Conservation (phyloP, 2,329 filamentous ascomycete species). For the Ascochyta viciae-villosae region DNA sequence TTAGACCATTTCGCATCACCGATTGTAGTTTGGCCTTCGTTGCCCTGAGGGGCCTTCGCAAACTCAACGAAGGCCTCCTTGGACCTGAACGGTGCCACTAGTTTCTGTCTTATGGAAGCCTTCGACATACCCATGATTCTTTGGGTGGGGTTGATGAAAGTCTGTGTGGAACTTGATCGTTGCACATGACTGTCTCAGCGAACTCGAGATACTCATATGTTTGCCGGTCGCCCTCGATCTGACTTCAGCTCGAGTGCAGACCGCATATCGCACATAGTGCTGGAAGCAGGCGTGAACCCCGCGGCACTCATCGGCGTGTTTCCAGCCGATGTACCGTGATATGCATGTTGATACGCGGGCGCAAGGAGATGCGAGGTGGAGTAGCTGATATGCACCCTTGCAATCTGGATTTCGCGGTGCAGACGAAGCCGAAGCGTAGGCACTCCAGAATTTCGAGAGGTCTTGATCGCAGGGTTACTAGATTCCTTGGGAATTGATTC, state of each 20-base stretch:
- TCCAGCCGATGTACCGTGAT: conserved; percentile 4
- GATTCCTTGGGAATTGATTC: no score
- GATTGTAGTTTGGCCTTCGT: conserved; percentile 21
- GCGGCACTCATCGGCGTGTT: conserved; percentile 5
- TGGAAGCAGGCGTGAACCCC: background rate
- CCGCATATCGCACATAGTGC: background rate
- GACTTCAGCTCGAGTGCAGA: background rate
- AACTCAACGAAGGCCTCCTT: conserved; percentile 29
- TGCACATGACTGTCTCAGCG: background rate
- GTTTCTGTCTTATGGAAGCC: background rate
- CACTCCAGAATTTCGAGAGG: no score
- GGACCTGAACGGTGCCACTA: conserved; percentile 24
- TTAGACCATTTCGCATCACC: conserved; percentile 34
- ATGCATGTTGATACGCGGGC: no score
- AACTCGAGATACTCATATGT: conserved; percentile 3
- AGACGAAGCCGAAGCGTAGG: no score
- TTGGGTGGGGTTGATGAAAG: background rate
- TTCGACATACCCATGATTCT: background rate
- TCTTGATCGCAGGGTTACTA: no score
- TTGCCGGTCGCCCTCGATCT: background rate
- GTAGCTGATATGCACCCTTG: background rate
- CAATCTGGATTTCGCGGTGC: no score
- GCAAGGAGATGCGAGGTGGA: background rate
- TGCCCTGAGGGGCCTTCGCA: conserved; percentile 22
- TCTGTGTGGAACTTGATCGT: background rate